Base-by-base conservation (phyloP, 2,329 filamentous ascomycete species). In the Trichoderma cornu-damae region DNA sequence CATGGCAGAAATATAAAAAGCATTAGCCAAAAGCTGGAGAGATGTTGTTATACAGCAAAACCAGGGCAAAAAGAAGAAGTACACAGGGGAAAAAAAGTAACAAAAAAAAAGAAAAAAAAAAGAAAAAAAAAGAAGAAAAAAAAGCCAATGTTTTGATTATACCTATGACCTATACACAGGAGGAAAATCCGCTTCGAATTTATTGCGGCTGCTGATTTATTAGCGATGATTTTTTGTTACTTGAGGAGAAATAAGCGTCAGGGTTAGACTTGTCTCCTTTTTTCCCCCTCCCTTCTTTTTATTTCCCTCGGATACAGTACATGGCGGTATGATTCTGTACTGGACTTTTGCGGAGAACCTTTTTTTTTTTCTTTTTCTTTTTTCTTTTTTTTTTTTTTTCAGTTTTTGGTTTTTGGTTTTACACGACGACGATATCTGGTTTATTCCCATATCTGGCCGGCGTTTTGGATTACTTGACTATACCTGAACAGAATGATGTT, bases 1-100 rank as follows among this genome's bases (percentile, higher is more conserved):
- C 18, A 9, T 6, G 30, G 16, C 63, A 79, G 77, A 79, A 79
- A 77, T 79, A 79, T 66, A 79, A 79, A 35, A 53, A 52, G 24
- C 22, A 60, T 48, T 60, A 35, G 22, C 37, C 6, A 6, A 4
- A 20, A 38, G 12, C 8, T 6, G 34, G 12, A 40, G 47, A 49
- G n/a, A 20, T 26, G n/a, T 8, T 12, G 20, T 20, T 24, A 11
- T 7, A 53, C n/a, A 11, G n/a, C 18, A 11, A 14, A 38, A 35
- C 14, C 28, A 46, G 11, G 38, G 28, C 6, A 38, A 46, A 26
- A 49, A n/a, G n/a, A n/a, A n/a, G n/a, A n/a, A n/a, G n/a, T n/a
- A n/a, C n/a, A n/a, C n/a, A n/a, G n/a, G n/a, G n/a, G n/a, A n/a
- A 30, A 57, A 56, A 40, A 30, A 34, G 9, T 7, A 53, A 22